Percentiles rank a stretch among this genome's conserved stretches.
phyloP scores from a whole-genome alignment of 2,329 filamentous ascomycete species.

The Fusarium sp. region DNA sequence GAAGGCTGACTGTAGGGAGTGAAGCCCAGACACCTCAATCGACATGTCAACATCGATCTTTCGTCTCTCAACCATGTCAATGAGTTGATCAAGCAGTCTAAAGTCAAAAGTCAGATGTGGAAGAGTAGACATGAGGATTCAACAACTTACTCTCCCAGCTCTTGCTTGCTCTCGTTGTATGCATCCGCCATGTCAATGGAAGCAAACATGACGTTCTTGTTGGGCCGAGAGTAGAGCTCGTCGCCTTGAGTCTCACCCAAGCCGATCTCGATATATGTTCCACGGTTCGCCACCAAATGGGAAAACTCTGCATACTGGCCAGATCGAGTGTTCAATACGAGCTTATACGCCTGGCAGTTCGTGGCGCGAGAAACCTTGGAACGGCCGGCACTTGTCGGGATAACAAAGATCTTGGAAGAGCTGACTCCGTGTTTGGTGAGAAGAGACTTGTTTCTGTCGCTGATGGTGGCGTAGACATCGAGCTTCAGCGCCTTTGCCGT shows the following conservation, averaged over 20 bases:
- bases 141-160: conserved; percentile 36
- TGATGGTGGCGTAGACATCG: conserved; percentile 35
- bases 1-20: conserved; percentile 28
- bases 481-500: conserved; percentile 37
- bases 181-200: conserved; percentile 41
- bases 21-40: conserved; percentile 21
- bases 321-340: conserved; percentile 34
- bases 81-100: conserved; percentile 29
- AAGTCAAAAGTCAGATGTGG: conserved; percentile 2
- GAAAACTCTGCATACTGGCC: conserved; percentile 38
- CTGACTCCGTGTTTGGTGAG: conserved; percentile 30
- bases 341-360: conserved; percentile 24
- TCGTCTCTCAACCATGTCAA: conserved; percentile 27
- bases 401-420: conserved; percentile 29
- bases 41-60: conserved; percentile 16
- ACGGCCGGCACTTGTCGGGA: conserved; percentile 10
- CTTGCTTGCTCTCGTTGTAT: conserved; percentile 32
- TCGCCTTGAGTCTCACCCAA: conserved; percentile 13
- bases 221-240: conserved; percentile 18
- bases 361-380: conserved; percentile 22
- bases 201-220: conserved; percentile 43
- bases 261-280: conserved; percentile 36
- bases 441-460: conserved; percentile 26
- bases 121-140: neutral
- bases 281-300: conserved; percentile 37